Conservation (phyloP, 805 yeast species). For the Hanseniaspora nectarophila region DNA sequence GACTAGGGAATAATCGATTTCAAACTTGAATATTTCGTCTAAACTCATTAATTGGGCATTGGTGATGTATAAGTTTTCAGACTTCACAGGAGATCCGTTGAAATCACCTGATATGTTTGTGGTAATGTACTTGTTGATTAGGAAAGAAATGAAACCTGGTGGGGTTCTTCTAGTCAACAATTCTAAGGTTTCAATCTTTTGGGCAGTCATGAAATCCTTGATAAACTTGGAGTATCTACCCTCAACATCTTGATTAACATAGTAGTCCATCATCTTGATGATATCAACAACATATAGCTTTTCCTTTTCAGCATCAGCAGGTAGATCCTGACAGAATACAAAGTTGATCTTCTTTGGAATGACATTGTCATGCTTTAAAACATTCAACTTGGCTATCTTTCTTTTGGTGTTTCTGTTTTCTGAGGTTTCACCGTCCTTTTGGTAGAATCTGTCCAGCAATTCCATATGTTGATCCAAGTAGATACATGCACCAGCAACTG, state of each 20-base stretch:
- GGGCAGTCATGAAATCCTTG: constrained; percentile 30
- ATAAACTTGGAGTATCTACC: constrained; percentile 44
- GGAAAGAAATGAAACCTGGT: constrained; percentile 27
- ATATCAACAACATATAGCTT: constrained; percentile 35
- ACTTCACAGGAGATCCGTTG: constrained; percentile 25
- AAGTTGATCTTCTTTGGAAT: constrained; percentile 7
- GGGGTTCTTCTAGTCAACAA: constrained; percentile 23
- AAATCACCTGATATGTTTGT: constrained; percentile 14
- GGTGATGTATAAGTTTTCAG: constrained; percentile 35
- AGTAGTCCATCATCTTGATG: constrained; percentile 37
- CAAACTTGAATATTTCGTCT: constrained; percentile 60
- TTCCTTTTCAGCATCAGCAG: constrained; percentile 17
- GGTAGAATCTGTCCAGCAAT: neutral
- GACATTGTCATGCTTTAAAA: neutral
- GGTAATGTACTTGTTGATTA: constrained; percentile 27
- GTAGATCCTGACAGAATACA: neutral
- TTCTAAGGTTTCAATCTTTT: constrained; percentile 24
- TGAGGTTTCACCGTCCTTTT: neutral
- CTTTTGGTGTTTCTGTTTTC: neutral
- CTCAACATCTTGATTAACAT: constrained; percentile 34
- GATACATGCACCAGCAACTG: neutral
- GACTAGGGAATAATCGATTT: constrained; percentile 50
- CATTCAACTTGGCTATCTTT: constrained; percentile 1
- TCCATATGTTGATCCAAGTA: constrained; percentile 10
- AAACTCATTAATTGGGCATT: constrained; percentile 23